Evolutionary conservation across 2,329 filamentous ascomycete species (phyloP).

Genomic region (Claviceps citrina): DNA sequence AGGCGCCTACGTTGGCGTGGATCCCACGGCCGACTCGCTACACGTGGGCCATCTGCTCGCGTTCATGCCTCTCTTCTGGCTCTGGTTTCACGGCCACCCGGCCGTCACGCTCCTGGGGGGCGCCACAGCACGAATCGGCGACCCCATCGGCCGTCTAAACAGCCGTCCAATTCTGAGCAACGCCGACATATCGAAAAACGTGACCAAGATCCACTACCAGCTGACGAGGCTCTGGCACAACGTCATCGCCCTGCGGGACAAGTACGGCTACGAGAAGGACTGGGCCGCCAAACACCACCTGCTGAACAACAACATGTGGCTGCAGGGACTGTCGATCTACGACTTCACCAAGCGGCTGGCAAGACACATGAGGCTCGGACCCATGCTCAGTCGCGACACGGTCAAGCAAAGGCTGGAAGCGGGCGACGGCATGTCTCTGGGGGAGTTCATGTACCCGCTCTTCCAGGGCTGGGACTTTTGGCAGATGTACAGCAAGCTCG

Average conservation of each 20-base stretch:
- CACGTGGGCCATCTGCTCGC: slow-evolving; percentile 70
- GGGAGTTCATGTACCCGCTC: slow-evolving; percentile 84
- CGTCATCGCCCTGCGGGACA: slow-evolving; percentile 48
- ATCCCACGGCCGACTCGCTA: slow-evolving; percentile 65
- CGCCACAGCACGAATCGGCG: slow-evolving; percentile 63
- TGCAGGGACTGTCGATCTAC: slow-evolving; percentile 53
- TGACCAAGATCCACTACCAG: slow-evolving; percentile 53
- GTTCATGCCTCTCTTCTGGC: slow-evolving; percentile 72
- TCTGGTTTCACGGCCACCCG: slow-evolving; percentile 61
- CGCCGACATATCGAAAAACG: slow-evolving; percentile 44
- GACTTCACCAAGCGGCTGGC: slow-evolving; percentile 66
- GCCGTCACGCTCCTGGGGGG: slow-evolving; percentile 55
- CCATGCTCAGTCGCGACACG: slow-evolving; percentile 82
- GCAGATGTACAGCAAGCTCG: slow-evolving; percentile 55
- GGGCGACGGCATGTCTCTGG: slow-evolving; percentile 84
- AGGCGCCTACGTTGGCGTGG: slow-evolving; percentile 65
- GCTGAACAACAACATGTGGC: slow-evolving; percentile 74
- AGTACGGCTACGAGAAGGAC: slow-evolving; percentile 47
- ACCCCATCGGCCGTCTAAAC: slow-evolving; percentile 55
- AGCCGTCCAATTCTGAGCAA: slow-evolving; percentile 40
- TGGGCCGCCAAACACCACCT: slow-evolving; percentile 53
- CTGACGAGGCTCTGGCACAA: slow-evolving; percentile 59
- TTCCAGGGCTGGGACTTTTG: slow-evolving; percentile 97
- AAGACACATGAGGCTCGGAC: slow-evolving; percentile 57
- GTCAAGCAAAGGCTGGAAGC: slow-evolving; percentile 73